These are phyloP conservation scores for Ceratocystis destructans DNA, from an alignment of 2,329 filamentous ascomycete genomes.

Conservation along the genomic window DNA sequence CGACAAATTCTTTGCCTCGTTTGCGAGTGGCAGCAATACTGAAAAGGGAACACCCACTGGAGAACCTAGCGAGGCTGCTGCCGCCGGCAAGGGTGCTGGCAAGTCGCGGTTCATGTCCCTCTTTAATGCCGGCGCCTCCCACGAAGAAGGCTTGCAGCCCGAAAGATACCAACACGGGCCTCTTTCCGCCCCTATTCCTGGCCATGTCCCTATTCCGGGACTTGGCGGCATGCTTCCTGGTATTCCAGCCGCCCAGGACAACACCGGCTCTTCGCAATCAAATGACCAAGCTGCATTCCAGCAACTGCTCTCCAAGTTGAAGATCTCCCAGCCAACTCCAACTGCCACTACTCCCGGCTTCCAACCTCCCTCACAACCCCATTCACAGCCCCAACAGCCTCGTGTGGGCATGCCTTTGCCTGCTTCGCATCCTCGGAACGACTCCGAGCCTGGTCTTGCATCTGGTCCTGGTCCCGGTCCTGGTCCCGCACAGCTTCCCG, in stretches of 20 bases:
- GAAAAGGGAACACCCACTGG: conserved; percentile 42
- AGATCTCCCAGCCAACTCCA: conserved; percentile 37
- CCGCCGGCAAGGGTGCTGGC: conserved; percentile 30
- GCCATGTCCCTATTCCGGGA: conserved; percentile 12
- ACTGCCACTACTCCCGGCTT: conserved; percentile 30
- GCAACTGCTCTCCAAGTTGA: conserved; percentile 67
- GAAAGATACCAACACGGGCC: conserved; percentile 12
- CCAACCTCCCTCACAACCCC: conserved; percentile 21
- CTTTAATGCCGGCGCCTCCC: conserved; percentile 40
- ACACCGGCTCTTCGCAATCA: conserved; percentile 28
- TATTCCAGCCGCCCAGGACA: conserved; percentile 28
- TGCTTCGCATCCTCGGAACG: conserved; percentile 11
- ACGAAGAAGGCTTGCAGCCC: conserved; percentile 14
- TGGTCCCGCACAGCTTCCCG: neutral
- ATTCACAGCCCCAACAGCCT: conserved; percentile 31
- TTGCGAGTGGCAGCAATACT: conserved; percentile 30
- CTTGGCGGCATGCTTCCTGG: conserved; percentile 13
- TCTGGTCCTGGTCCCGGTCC: conserved; percentile 6
- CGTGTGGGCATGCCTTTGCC: conserved; percentile 21
- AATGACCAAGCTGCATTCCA: conserved; percentile 77
- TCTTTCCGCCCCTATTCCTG: conserved; percentile 15
- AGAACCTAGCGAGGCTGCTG: conserved; percentile 28
- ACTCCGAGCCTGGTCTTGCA: neutral
- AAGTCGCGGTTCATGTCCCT: conserved; percentile 74
- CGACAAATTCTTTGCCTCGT: conserved; percentile 63